Percentiles rank a stretch among this genome's conserved stretches.
Evolutionary conservation across 805 yeast genomes (phyloP).

Genomic region (Saturnispora besseyi): DNA sequence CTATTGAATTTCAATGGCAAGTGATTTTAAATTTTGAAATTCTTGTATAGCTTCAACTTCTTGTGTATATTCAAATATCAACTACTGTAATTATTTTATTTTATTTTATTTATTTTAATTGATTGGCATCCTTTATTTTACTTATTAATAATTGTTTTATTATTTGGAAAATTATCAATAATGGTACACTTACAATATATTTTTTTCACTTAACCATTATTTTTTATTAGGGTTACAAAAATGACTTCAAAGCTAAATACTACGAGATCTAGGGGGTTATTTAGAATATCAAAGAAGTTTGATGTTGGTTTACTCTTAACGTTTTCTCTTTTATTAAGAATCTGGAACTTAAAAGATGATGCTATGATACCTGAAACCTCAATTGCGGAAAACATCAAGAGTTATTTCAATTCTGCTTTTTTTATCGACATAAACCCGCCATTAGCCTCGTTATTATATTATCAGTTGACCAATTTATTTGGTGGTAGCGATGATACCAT

Average conservation of each 20-base stretch:
- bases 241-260: background rate
- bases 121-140: no score
- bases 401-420: slow-evolving; percentile 57
- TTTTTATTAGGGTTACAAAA: background rate
- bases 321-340: background rate
- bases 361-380: background rate
- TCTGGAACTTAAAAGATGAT: background rate
- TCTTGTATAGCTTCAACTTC: no score
- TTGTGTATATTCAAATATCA: no score
- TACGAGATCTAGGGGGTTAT: background rate
- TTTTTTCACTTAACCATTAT: background rate
- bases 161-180: no score
- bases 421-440: slow-evolving; percentile 81
- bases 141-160: no score
- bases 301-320: background rate
- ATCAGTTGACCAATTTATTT: slow-evolving; percentile 47
- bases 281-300: background rate
- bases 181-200: background rate
- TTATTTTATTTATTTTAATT: no score
- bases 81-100: no score
- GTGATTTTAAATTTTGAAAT: no score
- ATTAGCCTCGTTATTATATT: slow-evolving; percentile 61
- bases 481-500: slow-evolving; percentile 36
- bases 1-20: no score
- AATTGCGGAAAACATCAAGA: background rate